A percentile compares a stretch with the other conserved stretches of the same genome.
These are phyloP conservation scores for Babesia ovis DNA, from an alignment of 169 alveolate species.

Conservation along the genomic window DNA sequence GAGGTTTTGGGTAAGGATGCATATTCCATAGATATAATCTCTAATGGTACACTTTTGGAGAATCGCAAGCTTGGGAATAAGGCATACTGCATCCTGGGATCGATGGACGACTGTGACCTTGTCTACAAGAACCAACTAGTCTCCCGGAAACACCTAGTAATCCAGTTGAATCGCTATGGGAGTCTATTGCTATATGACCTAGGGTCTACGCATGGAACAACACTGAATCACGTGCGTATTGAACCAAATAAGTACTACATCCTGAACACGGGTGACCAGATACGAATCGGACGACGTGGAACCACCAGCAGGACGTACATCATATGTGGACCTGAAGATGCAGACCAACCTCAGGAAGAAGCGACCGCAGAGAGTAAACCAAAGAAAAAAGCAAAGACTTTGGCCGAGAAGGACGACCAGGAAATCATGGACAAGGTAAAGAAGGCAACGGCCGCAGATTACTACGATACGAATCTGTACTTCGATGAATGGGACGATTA, in stretches of 20 bases:
- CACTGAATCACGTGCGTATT: conserved; percentile 48
- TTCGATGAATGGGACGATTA: conserved; percentile 65
- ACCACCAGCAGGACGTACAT: conserved; percentile 47
- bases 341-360: neutral
- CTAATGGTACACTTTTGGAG: conserved; percentile 51
- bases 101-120: conserved; percentile 63
- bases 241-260: conserved; percentile 48
- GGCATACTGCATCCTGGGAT: conserved; percentile 52
- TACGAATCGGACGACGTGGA: conserved; percentile 61
- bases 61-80: conserved; percentile 24
- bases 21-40: conserved; percentile 36
- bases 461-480: conserved; percentile 51
- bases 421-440: conserved; percentile 28
- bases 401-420: conserved; percentile 25
- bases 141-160: conserved; percentile 59
- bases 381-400: conserved; percentile 13
- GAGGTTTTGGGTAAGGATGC: conserved; percentile 13
- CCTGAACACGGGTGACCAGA: conserved; percentile 59
- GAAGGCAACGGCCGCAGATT: conserved; percentile 39
- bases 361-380: neutral
- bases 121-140: conserved; percentile 62
- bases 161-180: conserved; percentile 46
- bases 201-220: conserved; percentile 58
- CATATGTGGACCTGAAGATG: conserved; percentile 23
- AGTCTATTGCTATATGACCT: conserved; percentile 54